Evolutionary conservation across 2,329 filamentous ascomycete species (phyloP).

Genomic region (Hypoxylon sp.): DNA sequence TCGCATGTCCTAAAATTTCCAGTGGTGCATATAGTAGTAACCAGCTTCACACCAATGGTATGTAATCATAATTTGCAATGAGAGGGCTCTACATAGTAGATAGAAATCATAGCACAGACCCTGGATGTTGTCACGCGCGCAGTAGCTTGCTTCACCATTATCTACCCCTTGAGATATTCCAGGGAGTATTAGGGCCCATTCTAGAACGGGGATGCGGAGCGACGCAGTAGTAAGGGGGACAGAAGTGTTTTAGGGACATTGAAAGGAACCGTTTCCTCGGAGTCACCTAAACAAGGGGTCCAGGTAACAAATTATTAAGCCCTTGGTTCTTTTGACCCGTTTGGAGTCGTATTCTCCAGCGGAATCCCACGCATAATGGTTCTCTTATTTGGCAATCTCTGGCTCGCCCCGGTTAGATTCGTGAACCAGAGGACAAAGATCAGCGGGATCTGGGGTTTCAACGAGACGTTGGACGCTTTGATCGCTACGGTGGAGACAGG

Average conservation of each 20-base stretch:
- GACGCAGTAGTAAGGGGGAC: conserved; percentile 10
- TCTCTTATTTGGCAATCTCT: conserved; percentile 15
- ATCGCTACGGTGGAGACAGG: conserved; percentile 13
- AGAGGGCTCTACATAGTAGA: too few species aligned
- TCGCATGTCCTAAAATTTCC: too few species aligned
- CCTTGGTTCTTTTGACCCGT: not conserved
- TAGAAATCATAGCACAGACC: too few species aligned
- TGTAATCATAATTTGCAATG: too few species aligned
- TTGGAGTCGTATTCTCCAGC: too few species aligned
- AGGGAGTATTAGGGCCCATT: conserved; percentile 3
- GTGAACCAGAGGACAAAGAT: conserved; percentile 16
- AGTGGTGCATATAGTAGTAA: too few species aligned
- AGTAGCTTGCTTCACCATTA: conserved; percentile 2
- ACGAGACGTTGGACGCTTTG: conserved; percentile 23
- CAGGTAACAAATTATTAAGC: conserved; percentile 2
- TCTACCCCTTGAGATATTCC: not conserved
- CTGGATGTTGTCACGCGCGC: conserved; percentile 18
- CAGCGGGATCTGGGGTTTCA: conserved; percentile 23
- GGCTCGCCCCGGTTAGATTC: conserved; percentile 8
- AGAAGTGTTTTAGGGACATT: not conserved
- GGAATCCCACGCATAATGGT: conserved; percentile 11
- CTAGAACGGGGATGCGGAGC: conserved; percentile 21
- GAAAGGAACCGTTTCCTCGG: conserved; percentile 13
- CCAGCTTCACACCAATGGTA: too few species aligned
- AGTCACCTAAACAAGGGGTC: not conserved